Evolutionary conservation across 2,329 filamentous ascomycete genomes (phyloP).

Genomic region (Trichoderma sp.): DNA sequence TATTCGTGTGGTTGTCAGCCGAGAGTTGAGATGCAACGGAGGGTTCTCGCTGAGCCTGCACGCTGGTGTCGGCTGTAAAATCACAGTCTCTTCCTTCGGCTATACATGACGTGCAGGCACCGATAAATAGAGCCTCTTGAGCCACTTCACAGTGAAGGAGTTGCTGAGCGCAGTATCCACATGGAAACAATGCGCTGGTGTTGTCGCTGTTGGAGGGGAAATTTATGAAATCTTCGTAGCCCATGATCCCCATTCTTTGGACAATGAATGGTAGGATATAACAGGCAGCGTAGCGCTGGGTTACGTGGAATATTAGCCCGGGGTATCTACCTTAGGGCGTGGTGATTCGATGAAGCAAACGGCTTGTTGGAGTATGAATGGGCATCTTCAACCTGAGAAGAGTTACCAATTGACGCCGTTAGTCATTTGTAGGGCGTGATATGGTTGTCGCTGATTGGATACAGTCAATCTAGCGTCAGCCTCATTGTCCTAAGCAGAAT

Average conservation of each 20-base stretch:
- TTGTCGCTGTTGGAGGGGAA: neutral
- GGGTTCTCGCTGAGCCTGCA: neutral
- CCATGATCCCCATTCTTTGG: neutral
- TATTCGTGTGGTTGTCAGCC: neutral
- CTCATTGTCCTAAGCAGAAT: neutral
- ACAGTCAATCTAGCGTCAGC: neutral
- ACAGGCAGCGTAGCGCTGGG: neutral
- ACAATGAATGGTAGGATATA: neutral
- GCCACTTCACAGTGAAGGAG: neutral
- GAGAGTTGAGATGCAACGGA: neutral
- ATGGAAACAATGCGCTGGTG: neutral
- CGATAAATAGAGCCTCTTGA: neutral
- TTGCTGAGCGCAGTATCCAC: constrained; percentile 8
- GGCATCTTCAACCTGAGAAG: neutral
- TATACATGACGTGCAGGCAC: neutral
- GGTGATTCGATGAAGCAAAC: neutral
- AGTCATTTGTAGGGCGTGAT: constrained; percentile 13
- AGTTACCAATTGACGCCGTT: neutral
- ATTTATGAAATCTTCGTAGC: neutral
- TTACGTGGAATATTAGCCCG: neutral
- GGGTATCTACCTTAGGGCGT: constrained; percentile 3
- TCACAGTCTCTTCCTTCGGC: neutral
- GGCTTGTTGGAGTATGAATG: neutral
- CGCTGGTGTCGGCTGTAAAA: neutral
- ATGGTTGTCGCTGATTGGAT: neutral